These are phyloP conservation scores for Grammothele lineata DNA, from an alignment of 768 basidiomycete species.

Conservation along the genomic window DNA sequence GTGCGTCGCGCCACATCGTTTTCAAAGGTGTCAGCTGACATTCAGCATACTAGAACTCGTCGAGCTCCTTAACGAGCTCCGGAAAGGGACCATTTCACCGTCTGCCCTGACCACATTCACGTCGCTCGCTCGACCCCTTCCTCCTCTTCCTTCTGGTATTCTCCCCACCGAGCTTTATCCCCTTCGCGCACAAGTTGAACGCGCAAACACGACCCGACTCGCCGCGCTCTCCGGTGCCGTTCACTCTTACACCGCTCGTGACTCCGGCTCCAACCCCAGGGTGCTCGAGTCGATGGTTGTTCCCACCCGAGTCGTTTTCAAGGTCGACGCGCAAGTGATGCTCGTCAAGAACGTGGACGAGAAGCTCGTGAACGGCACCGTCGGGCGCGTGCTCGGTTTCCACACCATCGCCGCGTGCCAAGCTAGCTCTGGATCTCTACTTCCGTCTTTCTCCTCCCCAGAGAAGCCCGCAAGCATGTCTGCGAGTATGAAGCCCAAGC, in stretches of 20 bases:
- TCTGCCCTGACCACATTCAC: conserved; percentile 46
- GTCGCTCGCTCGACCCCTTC: conserved; percentile 36
- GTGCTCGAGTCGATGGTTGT: conserved; percentile 62
- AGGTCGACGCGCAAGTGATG: conserved; percentile 62
- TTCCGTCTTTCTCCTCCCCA: background rate
- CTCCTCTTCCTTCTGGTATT: conserved; percentile 25
- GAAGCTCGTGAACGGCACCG: conserved; percentile 63
- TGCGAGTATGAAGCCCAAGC: conserved; percentile 8
- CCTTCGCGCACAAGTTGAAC: conserved; percentile 63
- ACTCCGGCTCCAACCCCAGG: conserved; percentile 47
- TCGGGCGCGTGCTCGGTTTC: conserved; percentile 61
- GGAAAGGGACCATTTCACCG: conserved; percentile 51
- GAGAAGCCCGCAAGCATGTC: conserved; percentile 1
- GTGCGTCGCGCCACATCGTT: conserved; percentile 34
- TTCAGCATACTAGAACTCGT: conserved; percentile 56
- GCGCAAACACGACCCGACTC: conserved; percentile 55
- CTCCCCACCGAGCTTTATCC: conserved; percentile 58
- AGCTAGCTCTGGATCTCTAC: conserved; percentile 5
- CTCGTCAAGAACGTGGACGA: conserved; percentile 66
- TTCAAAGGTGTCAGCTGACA: background rate
- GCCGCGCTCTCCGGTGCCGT: conserved; percentile 38
- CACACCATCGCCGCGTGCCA: conserved; percentile 21
- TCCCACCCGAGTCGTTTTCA: conserved; percentile 49
- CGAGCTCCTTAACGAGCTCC: conserved; percentile 71
- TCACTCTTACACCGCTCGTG: conserved; percentile 45